These are phyloP conservation scores for Paxillus involutus DNA, from an alignment of 768 basidiomycete species.

Conservation along the genomic window DNA sequence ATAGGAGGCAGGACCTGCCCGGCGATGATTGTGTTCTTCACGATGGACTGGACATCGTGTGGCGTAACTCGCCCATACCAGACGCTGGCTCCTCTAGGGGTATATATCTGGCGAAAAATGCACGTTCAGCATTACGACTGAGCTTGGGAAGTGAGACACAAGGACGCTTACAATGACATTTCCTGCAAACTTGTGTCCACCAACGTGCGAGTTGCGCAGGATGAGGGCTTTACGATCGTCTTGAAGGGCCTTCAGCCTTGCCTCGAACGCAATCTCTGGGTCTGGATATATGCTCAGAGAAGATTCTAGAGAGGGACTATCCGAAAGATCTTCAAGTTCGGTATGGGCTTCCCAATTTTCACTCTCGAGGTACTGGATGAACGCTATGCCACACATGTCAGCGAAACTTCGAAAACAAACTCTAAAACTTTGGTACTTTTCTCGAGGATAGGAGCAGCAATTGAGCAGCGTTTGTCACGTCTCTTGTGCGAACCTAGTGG, in stretches of 20 bases:
- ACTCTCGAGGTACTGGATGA: constrained; percentile 59
- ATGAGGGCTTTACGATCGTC: constrained; percentile 73
- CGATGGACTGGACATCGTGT: constrained; percentile 83
- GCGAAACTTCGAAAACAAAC: constrained; percentile 12
- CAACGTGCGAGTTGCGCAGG: constrained; percentile 85
- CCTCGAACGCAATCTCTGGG: constrained; percentile 52
- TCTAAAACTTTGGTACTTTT: constrained; percentile 46
- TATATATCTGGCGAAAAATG: constrained; percentile 63
- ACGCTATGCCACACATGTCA: constrained; percentile 40
- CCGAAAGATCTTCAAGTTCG: constrained; percentile 60
- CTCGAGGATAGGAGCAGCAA: constrained; percentile 83
- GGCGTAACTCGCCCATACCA: constrained; percentile 96
- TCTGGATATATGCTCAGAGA: constrained; percentile 29
- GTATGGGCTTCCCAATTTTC: constrained; percentile 78
- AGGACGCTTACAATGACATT: constrained; percentile 75
- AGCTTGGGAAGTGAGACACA: neutral
- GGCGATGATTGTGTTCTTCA: constrained; percentile 81
- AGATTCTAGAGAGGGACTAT: constrained; percentile 27
- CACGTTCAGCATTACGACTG: neutral
- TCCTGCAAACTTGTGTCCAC: constrained; percentile 91
- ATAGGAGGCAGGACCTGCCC: constrained; percentile 85
- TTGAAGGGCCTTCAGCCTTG: constrained; percentile 46
- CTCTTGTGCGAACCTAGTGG: constrained; percentile 85
- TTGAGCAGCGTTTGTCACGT: constrained; percentile 88
- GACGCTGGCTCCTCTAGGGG: constrained; percentile 79